Base-by-base conservation (phyloP, 495 filamentous ascomycete genomes). In the Extremus antarcticus region DNA sequence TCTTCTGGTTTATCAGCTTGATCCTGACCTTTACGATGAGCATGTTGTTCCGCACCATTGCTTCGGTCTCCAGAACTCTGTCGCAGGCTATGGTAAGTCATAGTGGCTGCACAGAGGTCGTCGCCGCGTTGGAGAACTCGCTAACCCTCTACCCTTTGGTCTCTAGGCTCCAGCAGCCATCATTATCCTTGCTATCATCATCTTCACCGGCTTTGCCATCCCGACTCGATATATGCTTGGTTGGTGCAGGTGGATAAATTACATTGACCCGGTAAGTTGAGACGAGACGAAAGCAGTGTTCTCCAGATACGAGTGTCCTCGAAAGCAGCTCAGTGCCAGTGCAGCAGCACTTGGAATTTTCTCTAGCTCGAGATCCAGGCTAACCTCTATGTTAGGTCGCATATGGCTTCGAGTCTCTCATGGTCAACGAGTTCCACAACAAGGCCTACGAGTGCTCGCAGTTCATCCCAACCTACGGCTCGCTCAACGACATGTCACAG, bases 181-280 rank as follows among this genome's bases (percentile, higher is more conserved):
- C 22, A 76, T 95, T 59, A 91, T 95, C 67, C 75, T 95, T 47
- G 78, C 80, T 43, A 72, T 95, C 39, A 40, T 52, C 7, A 52
- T 40, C 19, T 52, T 52, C 65, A 95, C 90, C 50, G 90, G 90
- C 9, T 95, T 95, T 66, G 82, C 81, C 1, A 87, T 97, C 57
- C 90, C 89, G 0, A 78, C 80, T 1, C 52, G 66, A 38, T 79
- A 84, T 62, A 94, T 94, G 88, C 79, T 83, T 13, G 75, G 71
- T 1, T 95, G 90, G 85, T 87, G 86, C 60, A 76, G 86, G 25
- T 95, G 90, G 90, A 72, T 96, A 35, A 87, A 88, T 59, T 95
- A 88, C 57, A 66, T 95, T 13, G 83, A 95, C 58, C 89, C 89
- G 3, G 79, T 96, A n/a, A n/a, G n/a, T n/a, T n/a, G n/a, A n/a